These are phyloP conservation scores for Xylariaceae sp. DNA, from an alignment of 2,329 filamentous ascomycete genomes.

Conservation along the genomic window DNA sequence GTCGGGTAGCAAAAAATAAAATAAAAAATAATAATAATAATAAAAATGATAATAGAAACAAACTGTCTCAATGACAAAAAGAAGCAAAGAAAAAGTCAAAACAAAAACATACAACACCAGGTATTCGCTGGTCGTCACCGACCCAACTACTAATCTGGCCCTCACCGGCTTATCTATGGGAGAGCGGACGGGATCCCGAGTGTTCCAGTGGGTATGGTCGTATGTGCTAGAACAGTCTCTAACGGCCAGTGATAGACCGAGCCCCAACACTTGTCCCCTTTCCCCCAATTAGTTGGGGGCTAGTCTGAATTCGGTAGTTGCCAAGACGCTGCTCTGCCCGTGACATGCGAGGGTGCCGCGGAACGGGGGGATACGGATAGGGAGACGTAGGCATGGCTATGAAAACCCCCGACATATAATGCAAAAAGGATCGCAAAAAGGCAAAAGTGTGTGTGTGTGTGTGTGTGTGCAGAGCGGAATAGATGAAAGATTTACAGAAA, in stretches of 20 bases:
- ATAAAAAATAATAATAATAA: background rate
- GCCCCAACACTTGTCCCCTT: background rate
- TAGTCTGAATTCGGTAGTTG: no score
- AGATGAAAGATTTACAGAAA: background rate
- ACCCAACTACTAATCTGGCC: slow-evolving; percentile 31
- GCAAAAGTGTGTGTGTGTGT: no score
- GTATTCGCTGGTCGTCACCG: slow-evolving; percentile 33
- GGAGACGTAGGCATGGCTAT: no score
- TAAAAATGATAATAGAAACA: background rate
- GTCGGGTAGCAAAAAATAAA: background rate
- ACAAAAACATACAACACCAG: slow-evolving; percentile 32
- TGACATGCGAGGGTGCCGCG: background rate
- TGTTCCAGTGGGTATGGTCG: slow-evolving; percentile 30
- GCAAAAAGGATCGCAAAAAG: no score
- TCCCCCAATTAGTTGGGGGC: background rate
- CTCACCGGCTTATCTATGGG: slow-evolving; percentile 31
- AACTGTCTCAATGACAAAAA: slow-evolving; percentile 3
- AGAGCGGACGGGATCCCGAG: slow-evolving; percentile 32
- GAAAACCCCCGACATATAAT: no score
- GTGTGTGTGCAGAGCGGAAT: no score
- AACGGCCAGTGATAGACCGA: slow-evolving; percentile 19
- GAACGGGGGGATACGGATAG: no score
- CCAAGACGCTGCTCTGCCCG: no score
- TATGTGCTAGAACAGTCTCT: slow-evolving; percentile 17
- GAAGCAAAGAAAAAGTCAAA: slow-evolving; percentile 7